A percentile compares a stretch with the other conserved stretches of the same genome.
These are phyloP conservation scores for Betula pendula DNA, from an alignment of 306 rosid species.

Conservation along the genomic window DNA sequence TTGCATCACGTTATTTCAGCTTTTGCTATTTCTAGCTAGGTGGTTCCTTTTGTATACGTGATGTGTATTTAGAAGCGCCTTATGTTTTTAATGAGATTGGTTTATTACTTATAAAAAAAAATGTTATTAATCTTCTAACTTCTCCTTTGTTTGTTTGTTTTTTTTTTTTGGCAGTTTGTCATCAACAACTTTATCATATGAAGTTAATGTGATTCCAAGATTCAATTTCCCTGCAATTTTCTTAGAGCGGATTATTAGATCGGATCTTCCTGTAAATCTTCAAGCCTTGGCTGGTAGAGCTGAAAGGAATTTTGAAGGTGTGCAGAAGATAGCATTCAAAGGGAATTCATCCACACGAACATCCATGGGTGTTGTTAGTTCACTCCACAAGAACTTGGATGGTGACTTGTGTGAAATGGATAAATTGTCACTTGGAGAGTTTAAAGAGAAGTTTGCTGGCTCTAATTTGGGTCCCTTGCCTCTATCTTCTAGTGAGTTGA, in stretches of 20 bases:
- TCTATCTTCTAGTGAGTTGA: constrained; percentile 46
- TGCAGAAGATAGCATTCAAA: constrained; percentile 30
- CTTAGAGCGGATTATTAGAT: constrained; percentile 83
- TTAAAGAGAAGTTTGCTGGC: constrained; percentile 47
- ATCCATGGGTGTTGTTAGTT: constrained; percentile 28
- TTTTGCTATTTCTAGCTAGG: too few relatives aligned
- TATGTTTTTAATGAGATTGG: too few relatives aligned
- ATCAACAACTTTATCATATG: constrained; percentile 69
- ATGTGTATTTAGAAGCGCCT: too few relatives aligned
- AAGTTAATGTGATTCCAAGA: constrained; percentile 91
- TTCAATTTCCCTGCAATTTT: constrained; percentile 93
- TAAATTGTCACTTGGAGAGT: constrained; percentile 39
- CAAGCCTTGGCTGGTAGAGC: constrained; percentile 83
- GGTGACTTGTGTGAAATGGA: constrained; percentile 43
- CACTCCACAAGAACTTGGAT: constrained; percentile 41
- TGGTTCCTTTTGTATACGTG: too few relatives aligned
- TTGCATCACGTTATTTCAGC: constrained; percentile 10
- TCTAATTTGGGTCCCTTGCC: constrained; percentile 46
- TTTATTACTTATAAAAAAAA: too few relatives aligned
- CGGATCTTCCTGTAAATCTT: constrained; percentile 95
- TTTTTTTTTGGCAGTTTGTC: constrained; percentile 57
- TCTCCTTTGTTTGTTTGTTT: too few relatives aligned
- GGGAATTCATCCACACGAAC: constrained; percentile 32
- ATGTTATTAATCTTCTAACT: too few relatives aligned
- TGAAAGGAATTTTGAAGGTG: constrained; percentile 55